Conservation (phyloP, 2,329 filamentous ascomycete species). For the Metarhizium humberi region DNA sequence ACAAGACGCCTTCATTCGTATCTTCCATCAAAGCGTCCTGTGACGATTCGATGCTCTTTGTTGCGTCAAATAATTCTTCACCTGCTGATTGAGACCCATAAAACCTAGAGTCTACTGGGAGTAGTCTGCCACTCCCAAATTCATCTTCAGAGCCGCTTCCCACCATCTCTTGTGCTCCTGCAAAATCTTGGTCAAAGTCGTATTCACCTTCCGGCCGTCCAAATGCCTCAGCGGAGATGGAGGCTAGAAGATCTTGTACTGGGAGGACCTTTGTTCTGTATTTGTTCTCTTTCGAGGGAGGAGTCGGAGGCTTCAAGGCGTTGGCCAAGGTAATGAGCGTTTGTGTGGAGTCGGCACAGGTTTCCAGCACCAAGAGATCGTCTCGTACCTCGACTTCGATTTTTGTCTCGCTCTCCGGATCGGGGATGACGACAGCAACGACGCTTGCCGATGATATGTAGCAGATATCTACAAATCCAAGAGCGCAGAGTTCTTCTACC, state of each 20-base stretch:
- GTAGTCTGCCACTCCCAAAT: constrained; percentile 25
- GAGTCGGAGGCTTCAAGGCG: constrained; percentile 72
- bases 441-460: constrained; percentile 76
- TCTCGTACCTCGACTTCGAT: constrained; percentile 77
- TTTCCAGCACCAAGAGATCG: constrained; percentile 82
- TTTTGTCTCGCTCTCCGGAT: constrained; percentile 43
- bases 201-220: constrained; percentile 51
- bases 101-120: constrained; percentile 33
- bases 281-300: constrained; percentile 73
- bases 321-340: constrained; percentile 74
- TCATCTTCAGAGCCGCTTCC: constrained; percentile 24
- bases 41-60: constrained; percentile 22
- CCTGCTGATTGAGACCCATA: constrained; percentile 33
- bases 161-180: constrained; percentile 39
- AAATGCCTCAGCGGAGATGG: constrained; percentile 82
- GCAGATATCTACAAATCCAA: constrained; percentile 79
- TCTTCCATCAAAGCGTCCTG: constrained; percentile 24
- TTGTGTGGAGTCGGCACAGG: constrained; percentile 93
- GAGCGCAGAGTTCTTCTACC: constrained; percentile 46
- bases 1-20: constrained; percentile 25
- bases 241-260: constrained; percentile 79
- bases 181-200: constrained; percentile 55
- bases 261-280: constrained; percentile 83
- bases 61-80: constrained; percentile 41
- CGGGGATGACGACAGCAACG: constrained; percentile 48